phyloP scores from a whole-genome alignment of 2,329 filamentous ascomycete species.

The Chaetomium strumarium region DNA sequence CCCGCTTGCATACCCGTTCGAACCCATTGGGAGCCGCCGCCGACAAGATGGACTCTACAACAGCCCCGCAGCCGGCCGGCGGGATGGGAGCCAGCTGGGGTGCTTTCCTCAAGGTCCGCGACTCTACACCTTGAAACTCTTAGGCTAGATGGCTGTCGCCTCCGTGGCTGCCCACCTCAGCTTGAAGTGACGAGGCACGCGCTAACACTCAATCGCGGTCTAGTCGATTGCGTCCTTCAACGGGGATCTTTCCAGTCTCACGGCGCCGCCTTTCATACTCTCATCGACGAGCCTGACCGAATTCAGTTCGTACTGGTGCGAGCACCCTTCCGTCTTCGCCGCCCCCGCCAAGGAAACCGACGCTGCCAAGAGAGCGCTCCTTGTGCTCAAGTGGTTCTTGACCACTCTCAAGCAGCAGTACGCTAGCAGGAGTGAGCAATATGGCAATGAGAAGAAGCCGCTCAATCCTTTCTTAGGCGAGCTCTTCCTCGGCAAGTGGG shows the following conservation, averaged over 20 bases:
- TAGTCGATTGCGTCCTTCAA: conserved; percentile 75
- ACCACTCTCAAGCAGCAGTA: conserved; percentile 87
- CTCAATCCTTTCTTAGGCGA: conserved; percentile 95
- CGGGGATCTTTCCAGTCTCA: conserved; percentile 73
- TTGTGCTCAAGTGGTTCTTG: conserved; percentile 95
- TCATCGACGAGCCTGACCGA: conserved; percentile 73
- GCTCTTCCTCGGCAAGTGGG: conserved; percentile 88
- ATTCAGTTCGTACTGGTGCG: conserved; percentile 78
- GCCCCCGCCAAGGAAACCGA: conserved; percentile 76
- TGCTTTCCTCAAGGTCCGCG: conserved; percentile 45
- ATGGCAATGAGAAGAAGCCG: conserved; percentile 93
- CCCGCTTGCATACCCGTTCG: neutral
- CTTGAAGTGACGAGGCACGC: neutral
- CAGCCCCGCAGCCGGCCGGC: conserved; percentile 29
- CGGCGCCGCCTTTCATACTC: conserved; percentile 76
- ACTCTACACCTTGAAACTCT: neutral
- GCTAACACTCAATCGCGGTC: conserved; percentile 6
- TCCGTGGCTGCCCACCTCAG: neutral
- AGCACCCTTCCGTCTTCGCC: conserved; percentile 70
- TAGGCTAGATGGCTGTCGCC: neutral
- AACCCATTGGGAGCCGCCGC: neutral
- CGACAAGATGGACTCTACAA: conserved; percentile 14
- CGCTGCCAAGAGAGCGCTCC: conserved; percentile 71
- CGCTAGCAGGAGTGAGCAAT: conserved; percentile 66
- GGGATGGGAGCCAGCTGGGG: conserved; percentile 42